Evolutionary conservation across 345 rosid genomes (phyloP).

Genomic region (Moricandia moricandioides): DNA sequence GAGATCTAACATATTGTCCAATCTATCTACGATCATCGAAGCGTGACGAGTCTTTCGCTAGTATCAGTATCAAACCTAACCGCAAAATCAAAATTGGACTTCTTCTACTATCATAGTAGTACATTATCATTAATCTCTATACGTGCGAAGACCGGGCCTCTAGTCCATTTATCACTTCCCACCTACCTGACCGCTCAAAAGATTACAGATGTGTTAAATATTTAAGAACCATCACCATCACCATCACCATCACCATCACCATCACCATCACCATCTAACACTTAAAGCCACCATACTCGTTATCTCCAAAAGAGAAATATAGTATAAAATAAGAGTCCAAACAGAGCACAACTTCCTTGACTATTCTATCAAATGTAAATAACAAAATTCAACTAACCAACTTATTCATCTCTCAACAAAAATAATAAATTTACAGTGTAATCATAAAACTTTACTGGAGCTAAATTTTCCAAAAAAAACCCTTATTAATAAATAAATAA

Average conservation of each 20-base stretch:
- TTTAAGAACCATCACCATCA: background rate
- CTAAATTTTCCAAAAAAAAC: background rate
- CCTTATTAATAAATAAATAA: slow-evolving; percentile 28
- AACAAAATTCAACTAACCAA: slow-evolving; percentile 28
- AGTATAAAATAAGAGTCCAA: slow-evolving; percentile 3
- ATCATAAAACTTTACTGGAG: slow-evolving; percentile 4
- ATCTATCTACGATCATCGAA: background rate
- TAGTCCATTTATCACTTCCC: slow-evolving; percentile 1
- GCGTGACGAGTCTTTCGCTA: slow-evolving; percentile 15
- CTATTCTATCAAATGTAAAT: slow-evolving; percentile 1
- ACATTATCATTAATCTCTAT: too few relatives aligned
- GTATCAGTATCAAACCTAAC: slow-evolving; percentile 2
- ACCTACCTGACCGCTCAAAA: slow-evolving; percentile 1
- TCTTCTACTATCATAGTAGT: too few relatives aligned
- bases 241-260: slow-evolving; percentile 1
- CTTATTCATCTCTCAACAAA: slow-evolving; percentile 28
- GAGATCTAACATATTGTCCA: background rate
- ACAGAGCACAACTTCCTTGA: slow-evolving; percentile 6
- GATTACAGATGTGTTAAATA: background rate
- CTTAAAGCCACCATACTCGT: background rate
- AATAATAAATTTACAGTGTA: slow-evolving; percentile 36
- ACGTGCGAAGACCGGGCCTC: background rate
- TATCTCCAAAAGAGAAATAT: background rate
- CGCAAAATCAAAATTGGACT: slow-evolving; percentile 10
- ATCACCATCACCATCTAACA: background rate